These are phyloP conservation scores for Aphanomyces astaci DNA, from an alignment of 352 stramenopile genomes.

Conservation along the genomic window DNA sequence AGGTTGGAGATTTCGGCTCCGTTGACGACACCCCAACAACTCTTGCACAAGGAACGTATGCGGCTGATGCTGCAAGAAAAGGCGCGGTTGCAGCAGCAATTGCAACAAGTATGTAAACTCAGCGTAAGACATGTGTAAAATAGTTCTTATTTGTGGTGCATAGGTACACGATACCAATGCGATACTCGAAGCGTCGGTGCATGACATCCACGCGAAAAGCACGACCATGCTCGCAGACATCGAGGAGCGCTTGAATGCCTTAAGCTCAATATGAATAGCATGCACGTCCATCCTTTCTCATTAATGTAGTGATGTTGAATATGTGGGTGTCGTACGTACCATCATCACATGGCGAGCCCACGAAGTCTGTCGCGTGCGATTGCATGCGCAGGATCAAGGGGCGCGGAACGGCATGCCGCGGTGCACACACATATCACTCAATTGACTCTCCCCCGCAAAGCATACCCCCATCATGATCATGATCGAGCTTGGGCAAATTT, in stretches of 20 bases:
- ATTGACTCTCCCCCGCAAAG: too few species aligned
- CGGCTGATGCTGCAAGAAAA: conserved; percentile 18
- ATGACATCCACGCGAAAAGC: not conserved
- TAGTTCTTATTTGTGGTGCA: too few species aligned
- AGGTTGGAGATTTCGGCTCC: not conserved
- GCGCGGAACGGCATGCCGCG: too few species aligned
- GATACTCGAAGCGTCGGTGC: not conserved
- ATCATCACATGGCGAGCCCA: not conserved
- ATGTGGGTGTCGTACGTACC: too few species aligned
- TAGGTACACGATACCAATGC: conserved; percentile 13
- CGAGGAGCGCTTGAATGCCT: not conserved
- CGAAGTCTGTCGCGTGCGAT: not conserved
- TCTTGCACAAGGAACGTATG: conserved; percentile 10
- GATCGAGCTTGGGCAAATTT: too few species aligned
- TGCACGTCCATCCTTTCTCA: not conserved
- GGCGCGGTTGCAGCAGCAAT: conserved; percentile 2
- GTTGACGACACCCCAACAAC: not conserved
- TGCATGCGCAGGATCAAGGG: too few species aligned
- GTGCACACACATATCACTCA: too few species aligned
- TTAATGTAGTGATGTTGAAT: not conserved
- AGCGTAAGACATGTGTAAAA: not conserved
- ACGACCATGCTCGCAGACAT: not conserved
- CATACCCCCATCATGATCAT: too few species aligned
- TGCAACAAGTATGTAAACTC: conserved; percentile 11
- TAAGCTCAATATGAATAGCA: conserved; percentile 4